Conservation (phyloP, 192 early-diverging fungal species). For the Chytriomyces sp. region DNA sequence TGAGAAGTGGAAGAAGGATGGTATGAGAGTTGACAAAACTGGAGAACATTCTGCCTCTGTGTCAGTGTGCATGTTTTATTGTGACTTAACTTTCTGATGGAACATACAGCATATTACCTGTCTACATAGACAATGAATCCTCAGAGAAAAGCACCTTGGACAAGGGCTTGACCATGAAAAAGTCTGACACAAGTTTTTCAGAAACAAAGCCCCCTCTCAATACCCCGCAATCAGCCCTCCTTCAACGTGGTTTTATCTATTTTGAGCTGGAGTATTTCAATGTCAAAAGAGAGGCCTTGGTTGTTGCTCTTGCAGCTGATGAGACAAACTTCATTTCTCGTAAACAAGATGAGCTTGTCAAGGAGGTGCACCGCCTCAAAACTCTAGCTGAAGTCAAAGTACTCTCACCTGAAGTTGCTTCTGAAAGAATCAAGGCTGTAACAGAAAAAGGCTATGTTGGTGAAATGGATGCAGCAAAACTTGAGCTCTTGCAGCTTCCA, state of each 20-base stretch:
- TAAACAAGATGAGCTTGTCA: background rate
- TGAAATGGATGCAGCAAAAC: background rate
- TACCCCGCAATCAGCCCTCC: background rate
- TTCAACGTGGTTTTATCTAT: conserved; percentile 24
- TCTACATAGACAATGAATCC: background rate
- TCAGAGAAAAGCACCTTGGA: no score
- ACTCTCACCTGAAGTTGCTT: background rate
- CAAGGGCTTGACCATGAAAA: no score
- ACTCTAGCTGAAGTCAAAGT: conserved; percentile 13
- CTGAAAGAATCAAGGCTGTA: background rate
- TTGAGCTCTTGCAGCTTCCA: background rate
- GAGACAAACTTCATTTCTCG: conserved; percentile 23
- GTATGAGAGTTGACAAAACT: conserved; percentile 34
- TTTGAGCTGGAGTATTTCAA: conserved; percentile 30
- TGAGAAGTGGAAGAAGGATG: conserved; percentile 42
- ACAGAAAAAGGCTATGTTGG: conserved; percentile 9
- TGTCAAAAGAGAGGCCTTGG: no score
- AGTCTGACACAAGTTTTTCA: no score
- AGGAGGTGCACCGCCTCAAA: conserved; percentile 4
- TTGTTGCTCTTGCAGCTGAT: conserved; percentile 23
- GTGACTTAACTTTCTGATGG: background rate
- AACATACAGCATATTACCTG: background rate
- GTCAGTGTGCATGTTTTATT: conserved; percentile 38
- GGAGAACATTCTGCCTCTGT: background rate
- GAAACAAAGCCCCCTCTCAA: no score